A percentile compares a stretch with the other conserved stretches of the same genome.
Conservation (phyloP, 495 filamentous ascomycete genomes). For the Neurospora sp. region DNA sequence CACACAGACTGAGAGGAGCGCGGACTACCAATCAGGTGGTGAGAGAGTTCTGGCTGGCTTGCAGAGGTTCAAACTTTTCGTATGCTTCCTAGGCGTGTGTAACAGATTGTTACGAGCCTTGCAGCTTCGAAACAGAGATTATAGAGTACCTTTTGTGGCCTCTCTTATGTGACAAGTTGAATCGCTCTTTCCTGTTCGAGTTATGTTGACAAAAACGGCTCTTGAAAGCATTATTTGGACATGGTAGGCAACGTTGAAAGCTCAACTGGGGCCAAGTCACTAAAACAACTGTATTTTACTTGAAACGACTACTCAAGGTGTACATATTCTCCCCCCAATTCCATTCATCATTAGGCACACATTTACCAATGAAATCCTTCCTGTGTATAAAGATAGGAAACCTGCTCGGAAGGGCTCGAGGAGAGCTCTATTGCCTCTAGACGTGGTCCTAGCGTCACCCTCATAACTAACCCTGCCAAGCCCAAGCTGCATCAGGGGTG, state of each 20-base stretch:
- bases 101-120: background rate
- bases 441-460: background rate
- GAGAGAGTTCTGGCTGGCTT: slow-evolving; percentile 19
- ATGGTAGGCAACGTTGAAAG: background rate
- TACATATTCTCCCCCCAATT: background rate
- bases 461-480: background rate
- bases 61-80: slow-evolving; percentile 8
- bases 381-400: background rate
- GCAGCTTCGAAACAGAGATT: background rate
- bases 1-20: slow-evolving; percentile 9
- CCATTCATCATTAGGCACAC: background rate
- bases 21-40: slow-evolving; percentile 16
- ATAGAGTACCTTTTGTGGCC: background rate
- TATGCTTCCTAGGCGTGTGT: slow-evolving; percentile 12
- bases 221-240: background rate
- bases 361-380: background rate
- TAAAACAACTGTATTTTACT: background rate
- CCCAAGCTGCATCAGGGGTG: background rate
- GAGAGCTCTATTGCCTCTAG: background rate
- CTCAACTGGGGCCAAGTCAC: background rate
- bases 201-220: background rate
- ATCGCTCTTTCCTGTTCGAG: background rate
- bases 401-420: background rate
- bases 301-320: background rate
- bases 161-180: background rate